Evolutionary conservation across 2,329 filamentous ascomycete species (phyloP), one percentile per base, ranked within the genome.

Genomic region (Sporothrix pallida): DNA sequence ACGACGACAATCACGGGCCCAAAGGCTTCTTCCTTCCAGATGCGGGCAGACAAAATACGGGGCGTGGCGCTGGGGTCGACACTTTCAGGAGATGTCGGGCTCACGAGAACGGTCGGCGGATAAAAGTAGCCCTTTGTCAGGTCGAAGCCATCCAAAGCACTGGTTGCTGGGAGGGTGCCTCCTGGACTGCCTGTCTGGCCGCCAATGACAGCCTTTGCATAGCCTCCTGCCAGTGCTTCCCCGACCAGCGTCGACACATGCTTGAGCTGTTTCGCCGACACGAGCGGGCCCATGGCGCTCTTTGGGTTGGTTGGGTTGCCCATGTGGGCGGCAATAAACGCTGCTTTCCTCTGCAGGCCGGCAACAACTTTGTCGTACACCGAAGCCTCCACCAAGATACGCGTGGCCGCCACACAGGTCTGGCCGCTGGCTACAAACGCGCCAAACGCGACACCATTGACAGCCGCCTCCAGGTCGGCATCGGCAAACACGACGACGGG

Each of bases 21-120:
- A 81, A 96, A 96, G 74, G 94, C 93, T 81, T 96, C 93, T 80
- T 94, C 91, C 78, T 89, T 87, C 85, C 93, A 91, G 77, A 96
- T 92, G 80, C 89, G 89, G 82, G 93, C 92, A 79, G 89, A 83
- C 50, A 89, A 86, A 88, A 94, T 44, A 17, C 48, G 23, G 15
- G 63, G 44, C 3, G 62, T 10, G 3, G 62, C 10, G 20, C 20
- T 12, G 1, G 70, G 3, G 31, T 37, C 31, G 31, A 37, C 31
- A 37, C 31, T 3, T 23, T 42, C 54, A 23, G 62, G 68, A 31
- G 23, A 26, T 17, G 82, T 80, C 83, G 78, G 80, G 82, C 65
- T 71, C 0, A 80, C 79, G 37, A 97, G 86, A 1, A 97, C 87
- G 0, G 94, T 97, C 0, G 93, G 93, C 70, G 92, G 87, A 82